phyloP scores from a whole-genome alignment of 306 rosid genomes.

The barrel medic (Medicago truncatula) region MtrunA17r5.0-ANR NC_053047.1:7805501-7806000 shows the following conservation, averaged over 20 bases:
- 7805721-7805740: constrained; percentile 91
- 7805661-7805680: constrained; percentile 88
- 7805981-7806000: too few relatives aligned
- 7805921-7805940: neutral
- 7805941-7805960: neutral
- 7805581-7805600: constrained; percentile 62
- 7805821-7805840: constrained; percentile 28
- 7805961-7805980: too few relatives aligned
- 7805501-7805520: neutral
- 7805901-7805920: neutral
- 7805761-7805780: constrained; percentile 74
- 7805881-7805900: neutral
- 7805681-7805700: constrained; percentile 90
- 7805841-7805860: neutral
- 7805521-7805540: neutral
- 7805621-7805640: constrained; percentile 52
- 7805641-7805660: constrained; percentile 81
- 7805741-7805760: constrained; percentile 84
- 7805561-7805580: neutral
- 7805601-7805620: constrained; percentile 50
- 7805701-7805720: constrained; percentile 93
- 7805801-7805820: constrained; percentile 67
- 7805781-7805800: constrained; percentile 77
- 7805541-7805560: neutral
- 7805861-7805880: neutral